A percentile compares a stretch with the other conserved stretches of the same genome.
Evolutionary conservation across 2,329 filamentous ascomycete genomes (phyloP).

Genomic region (Thielaviopsis euricoi): DNA sequence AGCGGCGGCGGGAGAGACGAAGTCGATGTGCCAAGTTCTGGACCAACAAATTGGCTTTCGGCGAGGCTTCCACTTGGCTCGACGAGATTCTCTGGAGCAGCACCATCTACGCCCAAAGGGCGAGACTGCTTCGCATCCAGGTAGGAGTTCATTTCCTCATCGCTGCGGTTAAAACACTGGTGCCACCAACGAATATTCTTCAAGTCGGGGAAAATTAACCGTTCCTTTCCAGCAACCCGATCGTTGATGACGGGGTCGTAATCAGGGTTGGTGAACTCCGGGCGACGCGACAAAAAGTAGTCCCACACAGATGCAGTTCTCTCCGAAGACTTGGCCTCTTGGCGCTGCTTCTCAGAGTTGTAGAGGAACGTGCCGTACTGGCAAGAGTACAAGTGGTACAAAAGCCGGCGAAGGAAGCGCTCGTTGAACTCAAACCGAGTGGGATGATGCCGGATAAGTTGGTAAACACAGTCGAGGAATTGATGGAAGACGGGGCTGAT

Average conservation of each 20-base stretch:
- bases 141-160: slow-evolving; percentile 81
- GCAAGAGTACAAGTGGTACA: slow-evolving; percentile 90
- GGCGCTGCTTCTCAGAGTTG: slow-evolving; percentile 81
- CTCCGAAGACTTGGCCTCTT: slow-evolving; percentile 50
- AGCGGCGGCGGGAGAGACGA: slow-evolving; percentile 15
- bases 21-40: neutral
- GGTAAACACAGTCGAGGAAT: slow-evolving; percentile 87
- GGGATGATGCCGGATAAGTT: slow-evolving; percentile 71
- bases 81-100: neutral
- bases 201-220: slow-evolving; percentile 64
- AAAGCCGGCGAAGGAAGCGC: slow-evolving; percentile 68
- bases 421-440: slow-evolving; percentile 93
- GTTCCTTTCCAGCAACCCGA: slow-evolving; percentile 59
- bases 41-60: neutral
- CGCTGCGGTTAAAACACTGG: slow-evolving; percentile 68
- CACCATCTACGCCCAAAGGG: neutral
- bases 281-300: slow-evolving; percentile 69
- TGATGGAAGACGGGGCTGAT: slow-evolving; percentile 95
- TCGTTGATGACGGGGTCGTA: slow-evolving; percentile 67
- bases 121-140: slow-evolving; percentile 24
- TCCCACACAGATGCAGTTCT: slow-evolving; percentile 84
- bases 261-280: slow-evolving; percentile 67
- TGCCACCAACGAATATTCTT: slow-evolving; percentile 87
- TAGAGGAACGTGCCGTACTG: slow-evolving; percentile 95
- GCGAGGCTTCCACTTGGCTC: slow-evolving; percentile 23